Conservation (phyloP, 768 basidiomycete species). For the Suillus fuscotomentosus region DNA sequence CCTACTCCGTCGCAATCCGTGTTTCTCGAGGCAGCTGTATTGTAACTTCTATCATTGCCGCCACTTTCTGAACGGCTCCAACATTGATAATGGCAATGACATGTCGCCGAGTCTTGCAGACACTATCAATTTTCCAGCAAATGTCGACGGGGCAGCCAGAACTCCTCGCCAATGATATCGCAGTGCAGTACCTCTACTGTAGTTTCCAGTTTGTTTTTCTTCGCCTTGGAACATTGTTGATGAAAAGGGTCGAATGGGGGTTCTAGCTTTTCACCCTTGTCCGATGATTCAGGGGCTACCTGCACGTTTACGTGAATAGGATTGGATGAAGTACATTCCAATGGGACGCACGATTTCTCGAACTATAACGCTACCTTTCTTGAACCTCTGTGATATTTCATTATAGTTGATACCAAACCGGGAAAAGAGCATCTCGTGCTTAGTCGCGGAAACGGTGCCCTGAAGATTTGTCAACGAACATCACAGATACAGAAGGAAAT, state of each 20-base stretch:
- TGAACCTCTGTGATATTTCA: conserved; percentile 60
- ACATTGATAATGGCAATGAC: neutral
- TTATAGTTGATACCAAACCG: conserved; percentile 90
- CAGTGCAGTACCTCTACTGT: conserved; percentile 67
- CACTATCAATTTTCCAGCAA: conserved; percentile 43
- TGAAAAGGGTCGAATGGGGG: neutral
- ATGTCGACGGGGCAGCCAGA: conserved; percentile 67
- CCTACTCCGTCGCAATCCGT: neutral
- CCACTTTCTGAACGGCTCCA: neutral
- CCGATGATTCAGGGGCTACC: neutral
- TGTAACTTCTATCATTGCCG: neutral
- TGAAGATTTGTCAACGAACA: conserved; percentile 31
- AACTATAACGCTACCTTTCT: conserved; percentile 85
- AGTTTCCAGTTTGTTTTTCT: conserved; percentile 36
- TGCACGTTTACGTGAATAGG: neutral
- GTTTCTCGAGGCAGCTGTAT: neutral
- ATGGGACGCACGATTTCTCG: conserved; percentile 50
- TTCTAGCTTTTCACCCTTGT: neutral
- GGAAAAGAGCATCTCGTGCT: conserved; percentile 87
- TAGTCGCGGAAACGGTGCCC: conserved; percentile 88
- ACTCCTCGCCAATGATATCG: conserved; percentile 79
- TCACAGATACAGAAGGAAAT: neutral
- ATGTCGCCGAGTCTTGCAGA: neutral
- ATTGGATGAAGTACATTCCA: neutral
- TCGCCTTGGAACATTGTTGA: conserved; percentile 14